Percentiles rank a stretch among this genome's conserved stretches.
phyloP scores from a whole-genome alignment of 371 early-diverging fungal species.

The Apophysomyces elegans region DNA sequence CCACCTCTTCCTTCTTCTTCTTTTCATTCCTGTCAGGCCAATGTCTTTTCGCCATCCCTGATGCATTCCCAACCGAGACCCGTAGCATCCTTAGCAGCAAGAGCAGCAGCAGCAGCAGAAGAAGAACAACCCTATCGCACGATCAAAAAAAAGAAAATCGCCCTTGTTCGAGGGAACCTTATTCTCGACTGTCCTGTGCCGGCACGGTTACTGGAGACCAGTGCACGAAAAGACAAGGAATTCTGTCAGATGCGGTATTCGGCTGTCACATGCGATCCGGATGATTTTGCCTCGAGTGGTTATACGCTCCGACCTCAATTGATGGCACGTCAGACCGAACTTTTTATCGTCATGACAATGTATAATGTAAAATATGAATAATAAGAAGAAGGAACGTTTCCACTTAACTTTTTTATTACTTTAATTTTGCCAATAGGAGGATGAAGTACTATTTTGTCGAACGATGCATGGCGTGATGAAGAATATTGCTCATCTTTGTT shows the following conservation, averaged over 20 bases:
- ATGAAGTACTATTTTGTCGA: conserved; percentile 65
- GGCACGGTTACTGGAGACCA: conserved; percentile 41
- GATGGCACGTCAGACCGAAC: conserved; percentile 57
- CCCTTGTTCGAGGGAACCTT: conserved; percentile 54
- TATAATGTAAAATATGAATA: conserved; percentile 48
- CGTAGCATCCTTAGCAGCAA: not conserved
- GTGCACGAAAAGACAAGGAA: conserved; percentile 55
- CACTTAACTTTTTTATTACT: not conserved
- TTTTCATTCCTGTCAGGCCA: too few relatives aligned
- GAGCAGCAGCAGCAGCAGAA: too few relatives aligned
- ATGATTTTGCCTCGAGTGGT: conserved; percentile 51
- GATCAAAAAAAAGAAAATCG: conserved; percentile 19
- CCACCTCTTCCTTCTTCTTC: too few relatives aligned
- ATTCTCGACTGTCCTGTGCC: conserved; percentile 61
- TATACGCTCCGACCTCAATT: conserved; percentile 55
- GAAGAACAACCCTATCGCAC: too few relatives aligned
- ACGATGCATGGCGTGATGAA: conserved; percentile 82
- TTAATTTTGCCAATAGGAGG: conserved; percentile 45
- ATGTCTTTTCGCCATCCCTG: too few relatives aligned
- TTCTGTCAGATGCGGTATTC: conserved; percentile 76
- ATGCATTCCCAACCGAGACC: not conserved
- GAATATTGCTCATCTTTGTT: conserved; percentile 79
- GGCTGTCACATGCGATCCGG: conserved; percentile 68
- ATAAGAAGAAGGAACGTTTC: not conserved
- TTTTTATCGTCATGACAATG: conserved; percentile 76